Percentiles rank a stretch among this genome's conserved stretches.
Conservation (phyloP, 371 early-diverging fungal genomes). For the Actinomucor elegans region DNA sequence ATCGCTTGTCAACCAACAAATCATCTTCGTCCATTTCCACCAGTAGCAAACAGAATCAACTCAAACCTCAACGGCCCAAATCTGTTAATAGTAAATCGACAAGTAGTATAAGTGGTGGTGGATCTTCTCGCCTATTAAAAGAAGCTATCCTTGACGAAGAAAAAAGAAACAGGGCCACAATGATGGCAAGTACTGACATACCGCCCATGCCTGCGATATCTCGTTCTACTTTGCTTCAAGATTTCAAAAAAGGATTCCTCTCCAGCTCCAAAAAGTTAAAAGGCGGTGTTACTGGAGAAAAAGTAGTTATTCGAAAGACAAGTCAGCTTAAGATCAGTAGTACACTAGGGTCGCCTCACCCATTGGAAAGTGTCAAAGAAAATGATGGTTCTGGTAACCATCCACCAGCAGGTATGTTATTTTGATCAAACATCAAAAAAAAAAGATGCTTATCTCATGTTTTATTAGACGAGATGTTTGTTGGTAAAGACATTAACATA, state of each 20-base stretch:
- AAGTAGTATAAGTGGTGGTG: neutral
- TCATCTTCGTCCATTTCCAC: neutral
- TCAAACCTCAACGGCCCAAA: slow-evolving; percentile 8
- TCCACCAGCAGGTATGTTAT: neutral
- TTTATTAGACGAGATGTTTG: slow-evolving; percentile 20
- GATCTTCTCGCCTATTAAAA: slow-evolving; percentile 8
- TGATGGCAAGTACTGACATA: neutral
- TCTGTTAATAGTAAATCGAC: slow-evolving; percentile 11
- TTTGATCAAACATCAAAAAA: neutral
- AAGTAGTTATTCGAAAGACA: neutral
- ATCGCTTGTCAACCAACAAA: slow-evolving; percentile 11
- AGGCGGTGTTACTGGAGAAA: neutral
- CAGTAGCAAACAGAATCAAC: neutral
- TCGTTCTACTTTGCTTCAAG: slow-evolving; percentile 17
- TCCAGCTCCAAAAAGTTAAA: slow-evolving; percentile 1
- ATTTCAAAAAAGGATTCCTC: slow-evolving; percentile 15
- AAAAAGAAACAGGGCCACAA: slow-evolving; percentile 1
- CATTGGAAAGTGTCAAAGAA: neutral
- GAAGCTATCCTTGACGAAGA: slow-evolving; percentile 15
- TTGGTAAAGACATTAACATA: slow-evolving; percentile 19
- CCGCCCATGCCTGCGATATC: slow-evolving; percentile 20
- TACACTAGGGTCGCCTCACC: neutral
- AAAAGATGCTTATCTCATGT: neutral
- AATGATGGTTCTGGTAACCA: neutral
- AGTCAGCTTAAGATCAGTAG: slow-evolving; percentile 7